Percentiles rank a stretch among this genome's conserved stretches.
Evolutionary conservation across 148 eudicot species (phyloP).

Genomic region (Cornus controversa): DNA sequence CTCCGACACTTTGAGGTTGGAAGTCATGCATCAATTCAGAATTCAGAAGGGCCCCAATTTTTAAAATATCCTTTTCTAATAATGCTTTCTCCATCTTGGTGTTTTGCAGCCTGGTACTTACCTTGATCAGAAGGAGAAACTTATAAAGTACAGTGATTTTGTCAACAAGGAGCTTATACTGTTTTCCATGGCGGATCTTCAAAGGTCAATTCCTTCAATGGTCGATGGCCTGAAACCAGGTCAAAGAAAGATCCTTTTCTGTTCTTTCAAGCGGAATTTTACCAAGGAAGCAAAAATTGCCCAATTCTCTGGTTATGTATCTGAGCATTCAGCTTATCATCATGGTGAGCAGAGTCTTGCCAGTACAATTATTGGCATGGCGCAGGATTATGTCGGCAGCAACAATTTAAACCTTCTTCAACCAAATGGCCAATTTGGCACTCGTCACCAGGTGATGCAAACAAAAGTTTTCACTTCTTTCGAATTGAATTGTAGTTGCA

Average conservation of each 20-base stretch:
- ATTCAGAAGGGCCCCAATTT: neutral
- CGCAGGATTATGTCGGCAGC: conserved; percentile 81
- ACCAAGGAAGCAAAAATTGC: conserved; percentile 66
- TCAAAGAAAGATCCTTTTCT: conserved; percentile 75
- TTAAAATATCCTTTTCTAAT: neutral
- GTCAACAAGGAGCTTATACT: conserved; percentile 77
- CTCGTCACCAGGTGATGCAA: conserved; percentile 57
- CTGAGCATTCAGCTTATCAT: conserved; percentile 93
- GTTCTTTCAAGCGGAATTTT: conserved; percentile 64
- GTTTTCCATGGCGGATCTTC: conserved; percentile 78
- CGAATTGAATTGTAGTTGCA: neutral
- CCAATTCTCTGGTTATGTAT: conserved; percentile 85
- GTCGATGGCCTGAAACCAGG: conserved; percentile 96
- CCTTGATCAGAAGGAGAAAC: conserved; percentile 53
- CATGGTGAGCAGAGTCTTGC: conserved; percentile 89
- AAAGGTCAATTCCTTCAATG: conserved; percentile 78
- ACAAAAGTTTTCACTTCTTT: neutral
- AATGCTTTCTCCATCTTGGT: neutral
- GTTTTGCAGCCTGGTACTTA: conserved; percentile 59
- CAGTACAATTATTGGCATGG: conserved; percentile 90
- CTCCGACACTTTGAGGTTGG: conserved; percentile 74
- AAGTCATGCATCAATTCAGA: neutral
- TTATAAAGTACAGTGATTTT: conserved; percentile 68
- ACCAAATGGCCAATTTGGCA: conserved; percentile 90
- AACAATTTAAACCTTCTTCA: conserved; percentile 76